Base-by-base conservation (phyloP, 768 basidiomycete species). In the Botryobasidium botryosum region DNA sequence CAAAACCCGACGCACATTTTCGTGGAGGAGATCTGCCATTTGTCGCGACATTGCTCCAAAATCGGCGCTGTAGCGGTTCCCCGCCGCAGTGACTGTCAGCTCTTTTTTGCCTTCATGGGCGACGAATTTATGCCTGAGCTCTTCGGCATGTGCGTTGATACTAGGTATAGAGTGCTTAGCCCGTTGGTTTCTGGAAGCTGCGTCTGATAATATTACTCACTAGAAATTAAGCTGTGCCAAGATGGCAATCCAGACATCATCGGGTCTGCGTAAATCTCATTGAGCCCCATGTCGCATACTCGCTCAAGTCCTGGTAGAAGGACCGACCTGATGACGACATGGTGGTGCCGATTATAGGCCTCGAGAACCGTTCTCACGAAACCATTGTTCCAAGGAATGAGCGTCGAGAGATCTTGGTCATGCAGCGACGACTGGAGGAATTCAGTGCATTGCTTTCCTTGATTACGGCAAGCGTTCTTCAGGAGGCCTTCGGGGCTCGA, bases 171-270 rank as follows among this genome's bases (percentile, higher is more conserved):
- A 36, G 17, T 36, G 7, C 21, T 8, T n/a, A 29, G 21, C 27
- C 10, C 6, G 27, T 13, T n/a, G 13, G 41, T 26, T 5, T 20
- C 13, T 18, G 23, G 40, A 27, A 3, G 18, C 4, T 15, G n/a
- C 21, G n/a, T 43, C 31, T 33, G n/a, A 33, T 33, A 33, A 10
- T 33, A n/a, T 10, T n/a, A 10, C 41, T 31, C 23, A 43, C 41
- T 44, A 44, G 18, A 28, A 25, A 33, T 33, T 35, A 20, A 44
- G n/a, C 18, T 44, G 43, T 15, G 43, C 18, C 4, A 44, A 33
- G 15, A 44, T 21, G 23, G 43, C 43, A 24, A 35, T 33, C 43
- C 43, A 44, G 12, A 44, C 28, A 33, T 44, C 43, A 36, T 44
- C 43, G 17, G 43, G 43, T 13, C 43, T 44, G 21, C 13, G 17